phyloP scores from a whole-genome alignment of 2,329 filamentous ascomycete species.

The Leptographium lundbergii region DNA sequence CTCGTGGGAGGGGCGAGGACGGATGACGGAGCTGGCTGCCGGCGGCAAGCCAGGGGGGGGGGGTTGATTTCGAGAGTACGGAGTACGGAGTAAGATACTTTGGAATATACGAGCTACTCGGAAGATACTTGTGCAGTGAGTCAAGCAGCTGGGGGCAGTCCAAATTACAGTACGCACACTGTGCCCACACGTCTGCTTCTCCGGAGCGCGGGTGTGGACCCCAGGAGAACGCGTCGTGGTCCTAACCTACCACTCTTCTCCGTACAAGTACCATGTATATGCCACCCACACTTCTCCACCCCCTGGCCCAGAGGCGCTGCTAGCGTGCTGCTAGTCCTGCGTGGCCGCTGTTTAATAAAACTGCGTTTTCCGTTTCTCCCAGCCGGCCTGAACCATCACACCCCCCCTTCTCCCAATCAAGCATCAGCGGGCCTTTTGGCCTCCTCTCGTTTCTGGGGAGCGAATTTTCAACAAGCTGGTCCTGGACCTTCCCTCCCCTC shows the following conservation, averaged over 20 bases:
- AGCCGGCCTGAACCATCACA: neutral
- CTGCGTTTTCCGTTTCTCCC: neutral
- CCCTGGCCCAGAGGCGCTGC: slow-evolving; percentile 2
- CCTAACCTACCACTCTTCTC: neutral
- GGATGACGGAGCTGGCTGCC: neutral
- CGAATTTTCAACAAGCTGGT: neutral
- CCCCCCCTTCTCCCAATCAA: neutral
- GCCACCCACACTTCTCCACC: slow-evolving; percentile 2
- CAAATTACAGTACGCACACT: neutral
- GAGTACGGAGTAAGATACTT: too few species aligned
- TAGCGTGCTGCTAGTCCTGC: slow-evolving; percentile 10
- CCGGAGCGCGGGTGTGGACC: neutral
- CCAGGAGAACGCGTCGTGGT: neutral
- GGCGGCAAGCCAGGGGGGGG: neutral
- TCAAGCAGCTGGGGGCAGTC: neutral
- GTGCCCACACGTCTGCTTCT: neutral
- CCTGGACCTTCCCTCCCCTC: neutral
- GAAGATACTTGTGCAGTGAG: too few species aligned
- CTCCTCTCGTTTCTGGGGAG: neutral
- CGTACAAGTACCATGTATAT: neutral
- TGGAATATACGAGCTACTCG: too few species aligned
- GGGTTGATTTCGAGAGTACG: too few species aligned
- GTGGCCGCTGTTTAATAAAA: slow-evolving; percentile 10
- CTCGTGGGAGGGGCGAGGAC: neutral
- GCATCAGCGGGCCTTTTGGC: neutral